Evolutionary conservation across 805 yeast species (phyloP).

Genomic region (Candida broadrunensis): DNA sequence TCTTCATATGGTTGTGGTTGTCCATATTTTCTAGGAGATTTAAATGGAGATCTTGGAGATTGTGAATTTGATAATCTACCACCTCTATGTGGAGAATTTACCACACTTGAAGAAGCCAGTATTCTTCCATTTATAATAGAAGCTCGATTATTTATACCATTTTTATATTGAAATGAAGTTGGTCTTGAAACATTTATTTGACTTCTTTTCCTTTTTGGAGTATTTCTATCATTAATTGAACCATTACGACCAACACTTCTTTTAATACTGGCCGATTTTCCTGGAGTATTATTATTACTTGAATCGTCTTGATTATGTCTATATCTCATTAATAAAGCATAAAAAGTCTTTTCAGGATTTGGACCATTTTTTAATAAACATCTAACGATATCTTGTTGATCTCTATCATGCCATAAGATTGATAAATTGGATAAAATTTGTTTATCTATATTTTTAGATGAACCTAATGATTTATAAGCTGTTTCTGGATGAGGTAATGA

Average conservation of each 20-base stretch:
- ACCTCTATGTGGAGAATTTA: constrained; percentile 23
- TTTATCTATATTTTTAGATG: constrained; percentile 46
- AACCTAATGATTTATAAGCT: constrained; percentile 48
- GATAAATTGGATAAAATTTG: constrained; percentile 54
- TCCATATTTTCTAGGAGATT: constrained; percentile 14
- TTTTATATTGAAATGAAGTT: constrained; percentile 40
- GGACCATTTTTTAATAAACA: constrained; percentile 37
- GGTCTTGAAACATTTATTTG: constrained; percentile 40
- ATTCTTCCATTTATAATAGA: constrained; percentile 12
- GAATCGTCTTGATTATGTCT: constrained; percentile 37
- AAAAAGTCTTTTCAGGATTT: constrained; percentile 45
- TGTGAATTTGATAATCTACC: constrained; percentile 23
- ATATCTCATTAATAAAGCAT: constrained; percentile 43
- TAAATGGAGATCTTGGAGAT: constrained; percentile 23
- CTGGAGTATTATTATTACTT: constrained; percentile 3
- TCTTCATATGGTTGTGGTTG: constrained; percentile 6
- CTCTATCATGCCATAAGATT: constrained; percentile 57
- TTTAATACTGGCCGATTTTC: not conserved
- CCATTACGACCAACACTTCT: constrained; percentile 10
- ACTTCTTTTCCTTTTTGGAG: constrained; percentile 26
- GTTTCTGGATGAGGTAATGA: constrained; percentile 55
- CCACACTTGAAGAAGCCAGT: constrained; percentile 31
- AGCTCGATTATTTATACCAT: constrained; percentile 15
- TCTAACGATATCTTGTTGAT: constrained; percentile 36
- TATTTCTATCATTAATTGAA: constrained; percentile 16